Evolutionary conservation across 345 rosid species (phyloP), one percentile per base, ranked within the genome.

Genomic region (Durio zibethinus): DNA sequence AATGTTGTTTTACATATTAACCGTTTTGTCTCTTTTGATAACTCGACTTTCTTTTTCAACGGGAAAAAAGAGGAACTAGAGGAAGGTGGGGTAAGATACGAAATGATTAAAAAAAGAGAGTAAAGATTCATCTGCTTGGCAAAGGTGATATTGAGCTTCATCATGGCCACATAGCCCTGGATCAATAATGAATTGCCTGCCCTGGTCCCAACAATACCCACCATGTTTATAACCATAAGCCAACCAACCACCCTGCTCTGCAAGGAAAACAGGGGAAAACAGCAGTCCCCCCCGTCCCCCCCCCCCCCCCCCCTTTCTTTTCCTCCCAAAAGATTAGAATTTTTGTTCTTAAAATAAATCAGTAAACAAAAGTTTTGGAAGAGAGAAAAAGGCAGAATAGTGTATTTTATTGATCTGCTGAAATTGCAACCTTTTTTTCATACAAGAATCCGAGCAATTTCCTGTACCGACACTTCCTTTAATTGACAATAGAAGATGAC

Each of bases 381-480:
- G 56, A 50, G 23, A 73, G 60, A 36, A 76, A 42, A 27, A 11
- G 23, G 64, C 29, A 21, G 33, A 78, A 81, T 18, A 4, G 65
- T 78, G 73, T 54, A 73, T 77, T 87, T 87, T 83, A 74, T 81
- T 83, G 36, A 77, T 83, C 45, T 61, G 82, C 85, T 78, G 72
- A 82, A 73, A 66, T 64, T 83, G 77, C 50, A 7, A 76, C 21
- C 12, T 42, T 48, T 29, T 29, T 67, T 47, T 10, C 60, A 74
- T 68, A 73, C 77, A 79, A 77, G 76, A 82, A 81, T 67, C 66
- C 75, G 79, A 76, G 80, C 84, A 83, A 82, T 76, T 82, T 85
- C 83, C 88, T 86, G 72, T 87, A 87, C 89, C 86, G 57, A 68
- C 21, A 79, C 67, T 50, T 57, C 69, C 80, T 72, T 54, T 50